Percentiles rank a stretch among this genome's conserved stretches.
phyloP scores from a whole-genome alignment of 2,329 filamentous ascomycete genomes.

The Ascochyta lentis region DNA sequence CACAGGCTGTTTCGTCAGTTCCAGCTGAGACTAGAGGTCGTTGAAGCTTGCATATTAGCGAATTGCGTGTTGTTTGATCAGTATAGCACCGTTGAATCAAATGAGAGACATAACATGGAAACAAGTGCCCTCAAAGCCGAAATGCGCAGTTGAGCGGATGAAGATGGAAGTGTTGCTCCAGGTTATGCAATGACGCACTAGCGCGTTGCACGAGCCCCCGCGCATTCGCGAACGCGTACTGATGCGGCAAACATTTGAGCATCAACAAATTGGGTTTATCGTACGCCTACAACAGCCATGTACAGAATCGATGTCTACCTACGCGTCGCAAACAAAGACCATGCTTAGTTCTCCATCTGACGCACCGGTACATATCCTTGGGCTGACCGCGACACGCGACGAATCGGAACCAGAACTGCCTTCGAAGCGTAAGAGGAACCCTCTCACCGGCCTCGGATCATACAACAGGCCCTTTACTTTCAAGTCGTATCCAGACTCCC shows the following conservation, averaged over 20 bases:
- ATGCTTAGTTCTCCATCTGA: constrained; percentile 36
- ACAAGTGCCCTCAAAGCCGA: background rate
- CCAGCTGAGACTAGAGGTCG: background rate
- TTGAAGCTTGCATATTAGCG: background rate
- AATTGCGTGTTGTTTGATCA: background rate
- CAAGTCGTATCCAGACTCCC: constrained; percentile 39
- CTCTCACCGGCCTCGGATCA: constrained; percentile 35
- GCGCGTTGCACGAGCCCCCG: constrained; percentile 14
- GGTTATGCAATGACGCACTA: constrained; percentile 18
- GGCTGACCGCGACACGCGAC: constrained; percentile 34
- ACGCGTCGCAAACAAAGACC: constrained; percentile 40
- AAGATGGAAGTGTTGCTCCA: background rate
- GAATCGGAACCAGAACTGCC: constrained; percentile 34
- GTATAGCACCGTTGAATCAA: too few relatives aligned
- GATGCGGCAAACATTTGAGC: constrained; percentile 1
- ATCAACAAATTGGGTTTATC: constrained; percentile 5
- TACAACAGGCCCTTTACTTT: constrained; percentile 41
- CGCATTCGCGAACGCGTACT: constrained; percentile 11
- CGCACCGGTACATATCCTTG: constrained; percentile 27
- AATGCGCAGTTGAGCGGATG: constrained; percentile 3
- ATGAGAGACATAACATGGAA: background rate
- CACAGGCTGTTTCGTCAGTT: background rate
- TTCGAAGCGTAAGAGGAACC: constrained; percentile 43
- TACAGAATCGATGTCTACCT: constrained; percentile 33
- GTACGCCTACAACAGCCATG: constrained; percentile 32